phyloP scores from a whole-genome alignment of 2,329 filamentous ascomycete species.

The Monilinia laxa region DNA sequence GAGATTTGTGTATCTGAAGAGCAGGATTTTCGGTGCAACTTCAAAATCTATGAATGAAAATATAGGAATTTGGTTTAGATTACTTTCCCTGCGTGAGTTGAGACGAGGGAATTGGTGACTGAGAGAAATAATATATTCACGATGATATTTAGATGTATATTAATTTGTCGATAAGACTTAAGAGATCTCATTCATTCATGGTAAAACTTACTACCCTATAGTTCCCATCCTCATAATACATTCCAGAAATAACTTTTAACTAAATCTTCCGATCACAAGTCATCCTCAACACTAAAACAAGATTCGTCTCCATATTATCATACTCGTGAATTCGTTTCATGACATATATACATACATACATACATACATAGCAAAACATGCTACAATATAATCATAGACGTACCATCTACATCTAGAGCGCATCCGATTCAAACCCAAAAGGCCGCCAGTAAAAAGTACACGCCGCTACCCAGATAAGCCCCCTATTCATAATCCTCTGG shows the following conservation, averaged over 20 bases:
- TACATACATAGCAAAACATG: neutral
- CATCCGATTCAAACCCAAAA: neutral
- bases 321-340: conserved; percentile 5
- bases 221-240: too few relatives aligned
- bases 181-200: too few relatives aligned
- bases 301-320: neutral
- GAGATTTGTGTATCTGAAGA: neutral
- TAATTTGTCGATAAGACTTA: too few relatives aligned
- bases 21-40: neutral
- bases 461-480: too few relatives aligned
- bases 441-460: neutral
- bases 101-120: too few relatives aligned
- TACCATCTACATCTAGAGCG: fast-evolving
- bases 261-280: neutral
- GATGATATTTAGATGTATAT: too few relatives aligned
- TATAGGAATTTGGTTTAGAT: neutral
- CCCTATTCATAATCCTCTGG: too few relatives aligned
- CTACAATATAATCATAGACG: neutral
- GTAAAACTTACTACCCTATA: too few relatives aligned
- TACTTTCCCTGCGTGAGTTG: too few relatives aligned
- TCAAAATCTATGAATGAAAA: neutral
- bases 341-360: neutral
- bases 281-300: neutral
- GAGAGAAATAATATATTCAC: too few relatives aligned
- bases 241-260: too few relatives aligned